Base-by-base conservation (phyloP, 768 basidiomycete species). In the Candolleomyces aberdarensis region DNA sequence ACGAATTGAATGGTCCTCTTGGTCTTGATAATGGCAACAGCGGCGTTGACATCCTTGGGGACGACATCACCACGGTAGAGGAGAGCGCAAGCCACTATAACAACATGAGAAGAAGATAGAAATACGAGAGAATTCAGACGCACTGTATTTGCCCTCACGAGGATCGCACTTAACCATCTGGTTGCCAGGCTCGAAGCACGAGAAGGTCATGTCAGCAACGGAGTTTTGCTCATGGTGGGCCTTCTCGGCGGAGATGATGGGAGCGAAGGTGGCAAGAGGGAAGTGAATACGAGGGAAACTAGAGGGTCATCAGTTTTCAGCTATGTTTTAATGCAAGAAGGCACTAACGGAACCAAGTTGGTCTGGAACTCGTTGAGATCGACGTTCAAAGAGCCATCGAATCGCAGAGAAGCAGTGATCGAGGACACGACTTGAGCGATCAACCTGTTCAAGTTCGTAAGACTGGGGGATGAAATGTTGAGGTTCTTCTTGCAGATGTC, bases 321-420 rank as follows among this genome's bases (percentile, higher is more conserved):
- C 53, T 44, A 14, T 19, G 39, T 52, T 8, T 7, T 0, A 22
- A 52, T n/a, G 9, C 20, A 47, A 9, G 19, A 15, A 32, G 5
- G 31, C 14, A 82, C 92, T 79, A 72, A 95, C 88, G 96, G 96
- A 49, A 98, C 96, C 74, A 98, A 77, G 77, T 98, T 98, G 58
- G 95, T 98, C 81, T 98, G 96, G 85, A 98, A 98, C 77, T 98
- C 96, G 75, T 90, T 93, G 66, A 98, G 74, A 76, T 98, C 96
- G 69, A 98, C 96, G 75, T 98, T 98, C 68, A 98, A 82, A 56
- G 94, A 96, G 31, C 96, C 96, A 66, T 96, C 95, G 74, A 98
- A 98, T 59, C 96, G 91, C 40, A 98, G 84, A 22, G 96, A 98
- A 13, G 96, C 96, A 22, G 96, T 98, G 74, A 98, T 85, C 57